Evolutionary conservation across 805 yeast genomes (phyloP).

Genomic region (Wickerhamiella azymoides): DNA sequence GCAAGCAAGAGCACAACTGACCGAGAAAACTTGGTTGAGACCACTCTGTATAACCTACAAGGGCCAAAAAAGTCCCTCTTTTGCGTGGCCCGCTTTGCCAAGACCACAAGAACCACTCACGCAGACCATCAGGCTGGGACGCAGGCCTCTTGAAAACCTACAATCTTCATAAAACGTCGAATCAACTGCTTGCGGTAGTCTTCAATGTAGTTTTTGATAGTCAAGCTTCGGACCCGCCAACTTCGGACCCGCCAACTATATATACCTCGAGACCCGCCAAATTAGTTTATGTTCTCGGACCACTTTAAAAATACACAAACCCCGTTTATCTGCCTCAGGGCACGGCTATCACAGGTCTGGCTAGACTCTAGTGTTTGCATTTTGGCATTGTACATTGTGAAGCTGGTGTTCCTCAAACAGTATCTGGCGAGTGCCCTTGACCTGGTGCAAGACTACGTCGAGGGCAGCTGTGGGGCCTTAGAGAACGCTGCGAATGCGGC

Average conservation of each 20-base stretch:
- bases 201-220: too few species aligned
- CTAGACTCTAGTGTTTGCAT: slow-evolving; percentile 50
- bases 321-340: slow-evolving; percentile 22
- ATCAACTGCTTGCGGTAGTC: too few species aligned
- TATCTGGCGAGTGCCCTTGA: slow-evolving; percentile 33
- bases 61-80: too few species aligned
- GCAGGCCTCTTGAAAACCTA: too few species aligned
- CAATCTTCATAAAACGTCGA: too few species aligned
- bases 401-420: slow-evolving; percentile 42
- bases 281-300: not conserved
- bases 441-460: slow-evolving; percentile 28
- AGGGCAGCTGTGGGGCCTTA: slow-evolving; percentile 34
- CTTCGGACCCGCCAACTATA: not conserved
- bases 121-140: too few species aligned
- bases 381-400: slow-evolving; percentile 41
- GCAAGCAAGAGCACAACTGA: too few species aligned
- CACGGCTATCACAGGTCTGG: slow-evolving; percentile 26
- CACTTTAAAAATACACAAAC: slow-evolving; percentile 3
- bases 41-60: too few species aligned
- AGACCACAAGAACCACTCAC: too few species aligned
- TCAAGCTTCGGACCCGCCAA: not conserved
- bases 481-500: slow-evolving; percentile 28
- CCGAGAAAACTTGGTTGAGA: too few species aligned
- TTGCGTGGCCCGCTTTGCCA: too few species aligned
- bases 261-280: not conserved